A percentile compares a stretch with the other conserved stretches of the same genome.
Conservation (phyloP, 257 asterid genomes). For the Galeopsis tetrahit region DNA sequence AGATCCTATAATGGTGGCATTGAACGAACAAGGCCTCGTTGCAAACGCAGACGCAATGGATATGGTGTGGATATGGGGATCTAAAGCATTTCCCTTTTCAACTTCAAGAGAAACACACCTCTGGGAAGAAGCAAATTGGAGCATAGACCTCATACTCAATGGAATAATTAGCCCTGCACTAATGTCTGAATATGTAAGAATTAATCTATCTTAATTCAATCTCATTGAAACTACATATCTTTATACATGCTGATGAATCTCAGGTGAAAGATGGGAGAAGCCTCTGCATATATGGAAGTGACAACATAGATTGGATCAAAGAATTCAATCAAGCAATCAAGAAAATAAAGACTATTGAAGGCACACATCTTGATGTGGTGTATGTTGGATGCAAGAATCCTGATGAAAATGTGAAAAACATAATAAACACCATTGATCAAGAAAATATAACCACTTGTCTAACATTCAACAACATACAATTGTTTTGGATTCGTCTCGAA, state of each 20-base stretch:
- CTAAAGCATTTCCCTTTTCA: slow-evolving; percentile 75
- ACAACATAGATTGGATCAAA: slow-evolving; percentile 59
- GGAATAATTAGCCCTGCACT: slow-evolving; percentile 52
- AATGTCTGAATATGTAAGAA: slow-evolving; percentile 54
- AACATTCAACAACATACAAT: slow-evolving; percentile 38
- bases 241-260: background rate
- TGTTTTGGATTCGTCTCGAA: slow-evolving; percentile 71
- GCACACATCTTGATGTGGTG: slow-evolving; percentile 48
- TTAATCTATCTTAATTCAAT: background rate
- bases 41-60: slow-evolving; percentile 65
- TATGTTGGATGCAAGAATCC: slow-evolving; percentile 70
- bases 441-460: slow-evolving; percentile 50
- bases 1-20: slow-evolving; percentile 57
- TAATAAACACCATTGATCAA: slow-evolving; percentile 46
- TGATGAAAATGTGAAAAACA: slow-evolving; percentile 38
- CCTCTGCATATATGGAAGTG: slow-evolving; percentile 67
- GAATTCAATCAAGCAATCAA: slow-evolving; percentile 43
- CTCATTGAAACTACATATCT: slow-evolving; percentile 1
- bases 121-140: slow-evolving; percentile 55
- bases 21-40: slow-evolving; percentile 51
- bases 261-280: slow-evolving; percentile 61
- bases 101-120: slow-evolving; percentile 57
- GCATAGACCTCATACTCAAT: slow-evolving; percentile 45
- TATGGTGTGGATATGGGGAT: slow-evolving; percentile 79
- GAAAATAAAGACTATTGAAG: slow-evolving; percentile 36